A percentile compares a stretch with the other conserved stretches of the same genome.
Evolutionary conservation across 2,329 filamentous ascomycete species (phyloP).

Genomic region (Fusarium sp.): DNA sequence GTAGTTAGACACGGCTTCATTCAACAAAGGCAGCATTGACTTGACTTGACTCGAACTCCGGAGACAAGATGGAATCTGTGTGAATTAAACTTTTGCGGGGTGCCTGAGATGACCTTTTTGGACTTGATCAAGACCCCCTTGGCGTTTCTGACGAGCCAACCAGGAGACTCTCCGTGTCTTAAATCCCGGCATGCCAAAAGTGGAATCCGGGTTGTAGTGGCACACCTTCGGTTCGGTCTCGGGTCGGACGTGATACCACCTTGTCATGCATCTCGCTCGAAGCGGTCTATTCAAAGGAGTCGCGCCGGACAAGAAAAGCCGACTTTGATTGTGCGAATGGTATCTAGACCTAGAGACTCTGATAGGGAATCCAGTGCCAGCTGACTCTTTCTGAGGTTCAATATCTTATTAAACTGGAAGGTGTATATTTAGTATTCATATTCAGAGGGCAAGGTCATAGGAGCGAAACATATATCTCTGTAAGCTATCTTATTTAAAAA

Average conservation of each 20-base stretch:
- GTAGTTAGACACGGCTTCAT: background rate
- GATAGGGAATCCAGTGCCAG: too few relatives aligned
- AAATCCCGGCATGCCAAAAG: conserved; percentile 10
- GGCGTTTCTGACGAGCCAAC: background rate
- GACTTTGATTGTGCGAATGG: too few relatives aligned
- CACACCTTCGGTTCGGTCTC: background rate
- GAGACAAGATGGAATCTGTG: background rate
- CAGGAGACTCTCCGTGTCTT: background rate
- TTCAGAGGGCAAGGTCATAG: too few relatives aligned
- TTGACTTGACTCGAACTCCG: background rate
- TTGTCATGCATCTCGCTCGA: background rate
- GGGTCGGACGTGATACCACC: background rate
- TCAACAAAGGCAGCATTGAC: background rate
- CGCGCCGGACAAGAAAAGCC: background rate
- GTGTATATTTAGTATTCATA: too few relatives aligned
- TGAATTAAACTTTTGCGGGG: conserved; percentile 10
- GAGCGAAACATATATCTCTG: too few relatives aligned
- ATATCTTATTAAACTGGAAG: too few relatives aligned
- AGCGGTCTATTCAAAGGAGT: background rate
- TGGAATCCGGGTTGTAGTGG: background rate
- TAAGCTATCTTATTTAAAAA: too few relatives aligned
- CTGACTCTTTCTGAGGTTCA: too few relatives aligned
- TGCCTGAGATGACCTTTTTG: background rate
- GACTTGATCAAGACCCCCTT: background rate
- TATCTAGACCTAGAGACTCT: too few relatives aligned